These are phyloP conservation scores for Parastagonospora nodorum DNA, from an alignment of 2,329 filamentous ascomycete species.

Conservation along the genomic window DNA sequence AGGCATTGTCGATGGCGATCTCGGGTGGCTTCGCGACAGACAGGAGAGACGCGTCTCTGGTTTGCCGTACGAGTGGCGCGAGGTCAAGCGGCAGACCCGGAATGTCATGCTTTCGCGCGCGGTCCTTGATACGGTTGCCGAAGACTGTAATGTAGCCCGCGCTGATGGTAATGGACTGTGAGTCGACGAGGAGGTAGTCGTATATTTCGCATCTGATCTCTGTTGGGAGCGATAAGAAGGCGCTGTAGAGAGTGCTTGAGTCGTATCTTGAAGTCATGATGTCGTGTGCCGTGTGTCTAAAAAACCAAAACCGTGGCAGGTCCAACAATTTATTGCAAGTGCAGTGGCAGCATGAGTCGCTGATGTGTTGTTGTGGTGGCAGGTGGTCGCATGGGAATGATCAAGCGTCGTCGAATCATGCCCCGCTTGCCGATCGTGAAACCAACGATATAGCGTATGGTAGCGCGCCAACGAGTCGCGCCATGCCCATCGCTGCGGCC, in stretches of 20 bases:
- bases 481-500: conserved; percentile 2
- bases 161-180: conserved; percentile 46
- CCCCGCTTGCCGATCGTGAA: conserved; percentile 16
- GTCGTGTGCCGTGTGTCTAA: neutral
- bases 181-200: conserved; percentile 45
- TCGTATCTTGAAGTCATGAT: conserved; percentile 3
- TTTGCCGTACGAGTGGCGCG: conserved; percentile 38
- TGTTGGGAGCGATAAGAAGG: conserved; percentile 38
- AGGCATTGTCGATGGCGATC: conserved; percentile 18
- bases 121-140: conserved; percentile 32
- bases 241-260: conserved; percentile 9
- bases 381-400: neutral
- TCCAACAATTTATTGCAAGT: conserved; percentile 5
- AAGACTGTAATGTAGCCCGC: conserved; percentile 41
- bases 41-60: conserved; percentile 43
- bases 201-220: conserved; percentile 52
- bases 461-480: conserved; percentile 17
- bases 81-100: conserved; percentile 46
- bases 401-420: conserved; percentile 15
- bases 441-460: conserved; percentile 6
- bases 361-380: neutral
- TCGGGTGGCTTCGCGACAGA: conserved; percentile 32
- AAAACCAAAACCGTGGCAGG: neutral
- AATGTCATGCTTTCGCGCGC: conserved; percentile 28
- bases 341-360: neutral